Base-by-base conservation (phyloP, 1,139 yeast species). In the Protomyces inouyei region DNA sequence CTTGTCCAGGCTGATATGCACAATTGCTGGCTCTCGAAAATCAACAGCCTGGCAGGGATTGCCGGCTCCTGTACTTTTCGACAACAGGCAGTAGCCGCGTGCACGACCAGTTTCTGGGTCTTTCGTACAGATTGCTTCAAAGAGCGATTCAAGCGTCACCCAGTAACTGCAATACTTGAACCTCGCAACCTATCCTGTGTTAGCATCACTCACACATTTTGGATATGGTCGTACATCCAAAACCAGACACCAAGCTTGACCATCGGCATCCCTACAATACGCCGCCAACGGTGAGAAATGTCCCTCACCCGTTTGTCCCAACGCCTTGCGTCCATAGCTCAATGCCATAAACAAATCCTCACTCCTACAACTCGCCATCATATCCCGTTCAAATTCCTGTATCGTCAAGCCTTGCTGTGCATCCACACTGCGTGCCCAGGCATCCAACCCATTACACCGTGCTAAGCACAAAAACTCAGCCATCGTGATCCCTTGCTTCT, bases 121-220 rank as follows among this genome's bases (percentile, higher is more conserved):
- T 14, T 53, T n/a, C 23, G 57, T 46, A 37, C 43, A 37, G 52
- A 60, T 23, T 21, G 57, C 56, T 23, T 60, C 28, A 45, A 38
- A 60, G 9, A 60, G 21, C 45, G 18, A 10, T 25, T 52, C 52
- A 25, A 52, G 35, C 10, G n/a, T 38, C 14, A 53, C 64, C 64
- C 64, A 60, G n/a, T 60, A 60, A 16, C 52, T 23, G 14, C 59
- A 57, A 40, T 60, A 60, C 48, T 60, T 60, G 53, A 60, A 60
- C 8, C 64, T 48, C 16, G 64, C 64, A 10, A 60, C 43, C 43
- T 37, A 3, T 28, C 32, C 32, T 28, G 16, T 37, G 43, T 37
- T 37, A 37, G 43, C 43, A 12, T 9, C 16, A 4, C 16, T 9
- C 14, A n/a, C 9, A 9, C 16, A 37, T 9, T 25, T 25, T 25